Evolutionary conservation across 192 early-diverging fungal genomes (phyloP).

Genomic region (Coemansia sp.): DNA sequence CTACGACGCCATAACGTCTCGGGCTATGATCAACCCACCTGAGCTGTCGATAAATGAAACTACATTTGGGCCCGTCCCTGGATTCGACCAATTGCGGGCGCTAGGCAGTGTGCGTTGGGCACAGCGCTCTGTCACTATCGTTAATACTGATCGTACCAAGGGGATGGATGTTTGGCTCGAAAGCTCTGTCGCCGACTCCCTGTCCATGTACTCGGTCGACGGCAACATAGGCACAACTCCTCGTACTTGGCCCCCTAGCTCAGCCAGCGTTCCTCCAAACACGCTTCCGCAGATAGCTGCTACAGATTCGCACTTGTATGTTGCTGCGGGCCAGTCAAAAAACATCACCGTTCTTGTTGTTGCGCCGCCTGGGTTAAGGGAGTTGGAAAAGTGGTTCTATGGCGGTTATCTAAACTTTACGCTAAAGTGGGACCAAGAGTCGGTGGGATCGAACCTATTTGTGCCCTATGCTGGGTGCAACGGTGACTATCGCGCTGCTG

Average conservation of each 20-base stretch:
- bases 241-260: constrained; percentile 22
- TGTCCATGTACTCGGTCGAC: constrained; percentile 39
- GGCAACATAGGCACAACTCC: constrained; percentile 18
- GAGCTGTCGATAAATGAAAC: constrained; percentile 59
- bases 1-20: constrained; percentile 60
- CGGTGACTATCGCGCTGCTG: constrained; percentile 36
- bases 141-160: constrained; percentile 29
- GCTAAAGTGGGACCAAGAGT: constrained; percentile 27
- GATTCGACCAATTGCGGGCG: not conserved
- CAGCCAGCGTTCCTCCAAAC: not conserved
- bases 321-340: constrained; percentile 35
- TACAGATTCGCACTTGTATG: not conserved
- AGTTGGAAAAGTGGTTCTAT: constrained; percentile 52
- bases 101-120: constrained; percentile 18
- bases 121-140: constrained; percentile 25
- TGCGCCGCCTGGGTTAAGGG: constrained; percentile 34
- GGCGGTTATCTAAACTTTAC: constrained; percentile 48
- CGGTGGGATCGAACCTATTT: not conserved
- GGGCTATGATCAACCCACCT: constrained; percentile 59
- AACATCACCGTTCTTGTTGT: constrained; percentile 26
- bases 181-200: constrained; percentile 25
- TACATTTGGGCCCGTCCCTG: not conserved
- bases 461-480: constrained; percentile 56
- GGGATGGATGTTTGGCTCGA: constrained; percentile 15
- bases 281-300: constrained; percentile 18